phyloP scores from a whole-genome alignment of 805 yeast genomes.

The Clavispora asparagi region DNA sequence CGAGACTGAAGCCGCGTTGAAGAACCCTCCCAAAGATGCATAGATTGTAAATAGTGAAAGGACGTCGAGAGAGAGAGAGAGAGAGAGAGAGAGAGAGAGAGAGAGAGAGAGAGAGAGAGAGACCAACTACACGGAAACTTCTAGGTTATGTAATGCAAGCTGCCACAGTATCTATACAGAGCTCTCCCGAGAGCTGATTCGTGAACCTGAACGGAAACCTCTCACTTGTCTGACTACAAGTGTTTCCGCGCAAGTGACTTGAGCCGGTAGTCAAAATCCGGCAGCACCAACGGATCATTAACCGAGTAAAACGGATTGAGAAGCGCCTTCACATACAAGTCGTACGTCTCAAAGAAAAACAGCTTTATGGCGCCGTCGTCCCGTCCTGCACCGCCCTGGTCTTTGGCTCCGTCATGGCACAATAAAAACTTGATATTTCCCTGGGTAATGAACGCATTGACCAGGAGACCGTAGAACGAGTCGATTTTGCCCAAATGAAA shows the following conservation, averaged over 20 bases:
- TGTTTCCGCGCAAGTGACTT: constrained; percentile 71
- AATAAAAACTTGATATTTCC: constrained; percentile 81
- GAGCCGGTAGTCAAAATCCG: constrained; percentile 71
- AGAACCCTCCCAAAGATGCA: constrained; percentile 5
- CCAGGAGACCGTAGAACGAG: constrained; percentile 72
- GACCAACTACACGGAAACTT: too few species aligned
- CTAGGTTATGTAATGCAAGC: too few species aligned
- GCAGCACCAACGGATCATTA: constrained; percentile 68
- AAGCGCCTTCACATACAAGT: constrained; percentile 77
- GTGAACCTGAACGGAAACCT: too few species aligned
- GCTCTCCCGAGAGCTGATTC: too few species aligned
- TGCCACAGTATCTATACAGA: too few species aligned
- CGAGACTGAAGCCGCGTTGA: constrained; percentile 25
- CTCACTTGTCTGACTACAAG: constrained; percentile 30
- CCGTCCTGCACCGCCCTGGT: constrained; percentile 10
- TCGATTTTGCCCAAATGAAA: constrained; percentile 76
- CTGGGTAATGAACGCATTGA: constrained; percentile 85
- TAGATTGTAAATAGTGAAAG: neutral
- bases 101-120: neutral
- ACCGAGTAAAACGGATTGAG: constrained; percentile 82
- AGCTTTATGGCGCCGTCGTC: constrained; percentile 74
- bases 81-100: neutral
- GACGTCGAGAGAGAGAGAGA: neutral
- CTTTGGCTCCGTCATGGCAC: constrained; percentile 33
- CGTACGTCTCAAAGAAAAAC: constrained; percentile 81